Conservation (phyloP, 2,329 filamentous ascomycete genomes). For the Exophiala dermatitidis region DNA sequence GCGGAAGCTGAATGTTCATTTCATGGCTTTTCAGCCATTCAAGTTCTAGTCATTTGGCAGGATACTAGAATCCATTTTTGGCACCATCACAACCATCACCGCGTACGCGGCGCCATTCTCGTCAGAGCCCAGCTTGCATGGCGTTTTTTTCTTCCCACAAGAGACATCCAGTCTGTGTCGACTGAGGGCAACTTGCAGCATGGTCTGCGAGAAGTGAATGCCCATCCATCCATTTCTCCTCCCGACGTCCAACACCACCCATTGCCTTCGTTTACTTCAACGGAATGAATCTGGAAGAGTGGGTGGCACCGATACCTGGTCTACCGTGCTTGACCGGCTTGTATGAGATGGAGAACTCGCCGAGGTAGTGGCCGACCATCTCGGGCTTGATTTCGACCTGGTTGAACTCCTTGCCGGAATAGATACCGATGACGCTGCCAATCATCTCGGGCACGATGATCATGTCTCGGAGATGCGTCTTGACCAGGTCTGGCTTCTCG, state of each 20-base stretch:
- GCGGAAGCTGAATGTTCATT: constrained; percentile 2
- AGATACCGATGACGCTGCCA: constrained; percentile 95
- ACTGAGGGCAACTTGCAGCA: neutral
- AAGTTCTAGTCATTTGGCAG: constrained; percentile 3
- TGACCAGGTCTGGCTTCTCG: constrained; percentile 99
- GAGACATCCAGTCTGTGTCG: neutral
- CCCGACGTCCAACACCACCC: neutral
- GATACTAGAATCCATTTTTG: neutral
- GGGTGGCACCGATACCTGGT: constrained; percentile 99
- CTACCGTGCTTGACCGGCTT: constrained; percentile 99
- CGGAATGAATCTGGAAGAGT: constrained; percentile 99
- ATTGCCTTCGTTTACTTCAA: constrained; percentile 66
- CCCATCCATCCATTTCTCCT: neutral
- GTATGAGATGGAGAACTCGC: constrained; percentile 99
- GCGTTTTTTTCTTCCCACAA: no score
- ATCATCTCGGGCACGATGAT: constrained; percentile 99
- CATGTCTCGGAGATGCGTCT: constrained; percentile 99
- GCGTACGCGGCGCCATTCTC: no score
- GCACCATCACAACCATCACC: neutral
- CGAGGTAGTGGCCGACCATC: constrained; percentile 99
- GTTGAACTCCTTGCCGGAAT: constrained; percentile 99
- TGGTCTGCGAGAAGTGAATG: neutral
- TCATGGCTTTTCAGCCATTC: neutral
- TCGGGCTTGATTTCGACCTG: constrained; percentile 99
- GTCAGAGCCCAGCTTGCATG: neutral